Evolutionary conservation across 306 rosid genomes (phyloP).

Genomic region (Nissolia schottii): DNA sequence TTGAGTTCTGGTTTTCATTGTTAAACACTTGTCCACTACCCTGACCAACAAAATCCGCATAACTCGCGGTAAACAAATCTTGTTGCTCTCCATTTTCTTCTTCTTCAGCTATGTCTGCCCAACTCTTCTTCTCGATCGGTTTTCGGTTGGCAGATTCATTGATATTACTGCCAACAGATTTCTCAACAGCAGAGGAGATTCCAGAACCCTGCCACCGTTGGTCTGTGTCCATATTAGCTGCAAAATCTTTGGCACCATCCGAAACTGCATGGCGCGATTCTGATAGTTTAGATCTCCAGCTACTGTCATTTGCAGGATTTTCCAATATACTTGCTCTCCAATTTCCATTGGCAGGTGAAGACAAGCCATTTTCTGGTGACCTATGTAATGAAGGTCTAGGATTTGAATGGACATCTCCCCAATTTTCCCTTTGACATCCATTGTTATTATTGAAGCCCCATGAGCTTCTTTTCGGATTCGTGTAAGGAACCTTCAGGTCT

Average conservation of each 20-base stretch:
- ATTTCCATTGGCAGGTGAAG: slow-evolving; percentile 14
- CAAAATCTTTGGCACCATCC: slow-evolving; percentile 15
- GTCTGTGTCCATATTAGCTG: not conserved
- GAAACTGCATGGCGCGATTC: slow-evolving; percentile 12
- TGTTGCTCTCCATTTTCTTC: slow-evolving; percentile 62
- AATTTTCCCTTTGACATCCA: slow-evolving; percentile 38
- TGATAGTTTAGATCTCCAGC: not conserved
- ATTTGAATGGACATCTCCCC: slow-evolving; percentile 42
- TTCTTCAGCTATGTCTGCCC: slow-evolving; percentile 97
- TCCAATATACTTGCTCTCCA: slow-evolving; percentile 27
- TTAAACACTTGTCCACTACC: slow-evolving; percentile 27
- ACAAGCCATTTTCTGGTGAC: not conserved
- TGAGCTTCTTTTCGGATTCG: slow-evolving; percentile 48
- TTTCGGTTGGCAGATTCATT: slow-evolving; percentile 2
- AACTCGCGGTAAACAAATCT: slow-evolving; percentile 18
- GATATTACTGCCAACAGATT: slow-evolving; percentile 9
- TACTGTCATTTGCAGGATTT: slow-evolving; percentile 2
- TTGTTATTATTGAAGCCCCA: slow-evolving; percentile 51
- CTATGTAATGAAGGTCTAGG: slow-evolving; percentile 29
- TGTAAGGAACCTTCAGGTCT: slow-evolving; percentile 29
- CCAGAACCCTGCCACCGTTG: slow-evolving; percentile 19
- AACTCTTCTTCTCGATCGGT: slow-evolving; percentile 55
- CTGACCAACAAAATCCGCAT: slow-evolving; percentile 18
- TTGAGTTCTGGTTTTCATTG: slow-evolving; percentile 60
- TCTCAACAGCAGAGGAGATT: not conserved